Percentiles rank a stretch among this genome's conserved stretches.
phyloP scores from a whole-genome alignment of 179 eudicot genomes.

The Heliamphora pulchella region DNA sequence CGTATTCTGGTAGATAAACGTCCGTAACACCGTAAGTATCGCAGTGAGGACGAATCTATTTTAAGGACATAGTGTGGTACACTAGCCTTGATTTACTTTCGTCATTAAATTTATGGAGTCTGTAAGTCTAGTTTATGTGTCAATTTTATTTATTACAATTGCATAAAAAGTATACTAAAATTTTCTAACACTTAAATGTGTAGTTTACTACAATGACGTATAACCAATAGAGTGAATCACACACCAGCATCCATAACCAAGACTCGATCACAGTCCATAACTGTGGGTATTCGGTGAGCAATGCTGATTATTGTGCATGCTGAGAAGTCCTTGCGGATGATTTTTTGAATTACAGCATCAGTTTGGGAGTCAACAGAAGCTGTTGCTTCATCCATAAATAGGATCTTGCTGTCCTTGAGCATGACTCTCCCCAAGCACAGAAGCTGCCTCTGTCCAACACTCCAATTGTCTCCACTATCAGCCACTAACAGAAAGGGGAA shows the following conservation, averaged over 20 bases:
- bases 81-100: no score
- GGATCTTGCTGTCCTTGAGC: slow-evolving; percentile 55
- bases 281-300: slow-evolving; percentile 89
- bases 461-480: slow-evolving; percentile 84
- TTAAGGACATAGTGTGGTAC: no score
- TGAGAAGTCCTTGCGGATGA: slow-evolving; percentile 68
- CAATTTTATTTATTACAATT: no score
- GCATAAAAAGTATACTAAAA: no score
- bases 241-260: slow-evolving; percentile 74
- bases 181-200: no score
- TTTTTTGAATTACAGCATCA: slow-evolving; percentile 62
- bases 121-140: no score
- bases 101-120: no score
- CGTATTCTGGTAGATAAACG: no score
- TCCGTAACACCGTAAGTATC: no score
- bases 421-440: slow-evolving; percentile 81
- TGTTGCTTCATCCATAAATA: slow-evolving; percentile 96
- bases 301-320: slow-evolving; percentile 75
- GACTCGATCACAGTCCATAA: slow-evolving; percentile 78
- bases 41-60: no score
- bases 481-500: slow-evolving; percentile 33
- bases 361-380: slow-evolving; percentile 93
- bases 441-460: slow-evolving; percentile 89
- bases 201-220: no score
- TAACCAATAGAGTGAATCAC: not conserved